Percentiles rank a stretch among this genome's conserved stretches.
Evolutionary conservation across 345 rosid genomes (phyloP).

Genomic region (Bruguiera parviflora): DNA sequence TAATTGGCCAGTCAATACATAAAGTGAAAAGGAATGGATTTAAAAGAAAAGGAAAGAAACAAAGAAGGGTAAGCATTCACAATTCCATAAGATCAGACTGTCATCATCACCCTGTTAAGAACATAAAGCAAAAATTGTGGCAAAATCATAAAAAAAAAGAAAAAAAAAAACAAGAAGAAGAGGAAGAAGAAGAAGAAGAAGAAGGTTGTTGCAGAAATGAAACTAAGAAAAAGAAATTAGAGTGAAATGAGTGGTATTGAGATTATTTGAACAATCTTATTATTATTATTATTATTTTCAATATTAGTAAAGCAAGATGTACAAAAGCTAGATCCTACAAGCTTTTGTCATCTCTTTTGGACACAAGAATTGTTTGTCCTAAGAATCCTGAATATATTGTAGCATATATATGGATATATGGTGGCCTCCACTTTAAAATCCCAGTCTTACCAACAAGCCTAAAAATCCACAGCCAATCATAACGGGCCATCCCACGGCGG

Average conservation of each 20-base stretch:
- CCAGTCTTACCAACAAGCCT: conserved; percentile 19
- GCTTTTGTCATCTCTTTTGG: background rate
- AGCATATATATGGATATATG: background rate
- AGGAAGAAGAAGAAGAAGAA: no score
- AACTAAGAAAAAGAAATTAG: background rate
- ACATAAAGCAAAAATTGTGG: no score
- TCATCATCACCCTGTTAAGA: background rate
- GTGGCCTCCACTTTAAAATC: background rate
- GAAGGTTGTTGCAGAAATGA: background rate
- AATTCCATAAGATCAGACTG: background rate
- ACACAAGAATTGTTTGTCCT: background rate
- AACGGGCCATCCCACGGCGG: conserved; percentile 26
- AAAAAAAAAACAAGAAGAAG: background rate
- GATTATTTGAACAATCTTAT: conserved; percentile 19
- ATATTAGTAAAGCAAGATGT: background rate
- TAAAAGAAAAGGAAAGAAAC: background rate
- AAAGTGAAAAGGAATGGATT: no score
- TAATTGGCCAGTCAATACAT: no score
- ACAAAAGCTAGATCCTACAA: background rate
- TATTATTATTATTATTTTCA: background rate
- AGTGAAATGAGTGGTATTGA: background rate
- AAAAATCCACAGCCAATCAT: conserved; percentile 38
- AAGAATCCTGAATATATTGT: background rate
- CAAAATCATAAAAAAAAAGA: background rate
- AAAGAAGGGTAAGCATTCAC: background rate